Base-by-base conservation (phyloP, 2,329 filamentous ascomycete species). In the Pseudogymnoascus sp. region DNA sequence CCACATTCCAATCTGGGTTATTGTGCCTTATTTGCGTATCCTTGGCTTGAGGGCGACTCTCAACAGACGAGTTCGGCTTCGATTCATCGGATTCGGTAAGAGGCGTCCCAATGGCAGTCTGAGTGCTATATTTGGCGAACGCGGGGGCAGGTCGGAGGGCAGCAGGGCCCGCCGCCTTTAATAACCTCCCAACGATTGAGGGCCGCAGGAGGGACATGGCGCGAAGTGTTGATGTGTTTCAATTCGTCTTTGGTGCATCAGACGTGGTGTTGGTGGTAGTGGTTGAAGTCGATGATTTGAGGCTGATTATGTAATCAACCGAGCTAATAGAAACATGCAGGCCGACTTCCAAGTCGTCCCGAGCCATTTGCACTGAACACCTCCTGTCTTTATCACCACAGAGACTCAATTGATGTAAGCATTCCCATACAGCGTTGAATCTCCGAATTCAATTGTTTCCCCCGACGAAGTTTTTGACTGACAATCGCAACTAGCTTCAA, bases 1-100 rank as follows among this genome's bases (percentile, higher is more conserved):
- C 86, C 45, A 87, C 88, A 67, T 83, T 82, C 74, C 95, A 97
- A 73, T 96, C 88, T 64, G 90, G 91, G 69, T 89, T 82, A 74
- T 94, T 72, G 48, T 68, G 65, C 60, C 62, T 67, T 7, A 62
- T 61, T 40, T 63, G 12, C 7, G 59, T 42, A 42, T 67, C 63
- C 39, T 67, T 67, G 5, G 60, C 15, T 29, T 65, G 63, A 40
- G 37, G 60, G 35, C 64, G 58, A 45, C 62, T 64, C 25, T 59
- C 64, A 42, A 65, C 21, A n/a, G 62, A 61, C 27, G 66, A 60
- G 40, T 58, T 79, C 76, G 64, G 68, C 42, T 64, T 66, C 40
- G 61, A 52, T 40, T 59, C 37, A 63, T 73, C 70, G 58, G 77
- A 70, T 39, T 78, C 73, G 45, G 79, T 76, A 64, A 80, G 70